Evolutionary conservation across 2,329 filamentous ascomycete species (phyloP), one percentile per base, ranked within the genome.

Genomic region (Colletotrichum tropicale): DNA sequence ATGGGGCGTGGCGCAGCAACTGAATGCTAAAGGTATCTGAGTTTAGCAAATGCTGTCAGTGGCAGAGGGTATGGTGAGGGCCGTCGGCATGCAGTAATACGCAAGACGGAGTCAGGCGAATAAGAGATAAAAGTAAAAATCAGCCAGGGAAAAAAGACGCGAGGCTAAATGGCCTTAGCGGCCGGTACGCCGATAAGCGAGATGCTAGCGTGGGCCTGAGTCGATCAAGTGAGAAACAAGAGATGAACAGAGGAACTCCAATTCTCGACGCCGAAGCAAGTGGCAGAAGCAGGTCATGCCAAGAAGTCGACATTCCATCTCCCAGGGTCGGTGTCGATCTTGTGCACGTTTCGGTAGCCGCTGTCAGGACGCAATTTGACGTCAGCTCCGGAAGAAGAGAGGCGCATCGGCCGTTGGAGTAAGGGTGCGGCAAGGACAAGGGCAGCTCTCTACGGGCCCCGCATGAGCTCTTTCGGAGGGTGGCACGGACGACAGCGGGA

Each of bases 141-240:
- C 70, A 48, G 48, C 34, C 58, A 26, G 48, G 10, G 10, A 52
- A 52, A 52, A 21, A 52, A 43, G 18, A 60, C 43, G 62, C 30
- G 24, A 55, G 56, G 60, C 70, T 73, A 73, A 69, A 68, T 73
- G 64, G 74, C 24, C 48, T 69, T 76, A 69, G 74, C 74, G 64
- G 74, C 74, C 64, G 70, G 52, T 69, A 43, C 58, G 28, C 70
- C 38, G 74, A 76, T 76, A 76, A 76, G 74, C 74, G 74, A 74
- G 65, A 55, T 65, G 34, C 62, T 76, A 76, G 65, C 58, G 64
- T 32, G 62, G 71, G 62, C 24, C 28, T 43, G 32, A 16, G 52
- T 38, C 55, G 38, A 73, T 61, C 26, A 38, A 24, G 18, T 43
- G 65, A n/a, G 55, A 60, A 34, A 43, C n/a, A 61, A 73, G 26